Evolutionary conservation across 371 early-diverging fungal genomes (phyloP).

Genomic region (Mucor piriformis): DNA sequence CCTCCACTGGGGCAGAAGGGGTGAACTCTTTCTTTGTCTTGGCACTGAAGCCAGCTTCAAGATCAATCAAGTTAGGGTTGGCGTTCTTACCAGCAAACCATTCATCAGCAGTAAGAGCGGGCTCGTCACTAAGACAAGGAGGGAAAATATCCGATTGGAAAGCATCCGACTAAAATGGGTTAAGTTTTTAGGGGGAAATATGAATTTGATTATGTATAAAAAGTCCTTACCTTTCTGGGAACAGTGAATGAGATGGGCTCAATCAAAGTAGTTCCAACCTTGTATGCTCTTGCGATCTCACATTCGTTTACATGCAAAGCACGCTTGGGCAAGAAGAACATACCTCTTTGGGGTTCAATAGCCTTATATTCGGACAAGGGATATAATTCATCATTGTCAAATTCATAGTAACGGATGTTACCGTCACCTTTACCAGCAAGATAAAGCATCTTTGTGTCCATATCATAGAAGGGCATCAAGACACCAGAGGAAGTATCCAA

Average conservation of each 20-base stretch:
- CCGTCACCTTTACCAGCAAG: conserved; percentile 98
- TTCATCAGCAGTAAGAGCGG: conserved; percentile 87
- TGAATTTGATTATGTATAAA: not conserved
- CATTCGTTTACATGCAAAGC: conserved; percentile 83
- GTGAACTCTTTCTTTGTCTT: conserved; percentile 81
- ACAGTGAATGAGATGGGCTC: conserved; percentile 97
- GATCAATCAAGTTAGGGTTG: conserved; percentile 75
- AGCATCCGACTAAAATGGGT: conserved; percentile 76
- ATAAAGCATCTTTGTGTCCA: conserved; percentile 87
- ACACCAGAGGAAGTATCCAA: conserved; percentile 95
- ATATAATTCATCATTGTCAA: conserved; percentile 82
- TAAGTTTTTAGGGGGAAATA: not conserved
- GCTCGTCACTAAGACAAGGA: conserved; percentile 78
- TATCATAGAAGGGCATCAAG: conserved; percentile 95
- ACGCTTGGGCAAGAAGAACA: conserved; percentile 94
- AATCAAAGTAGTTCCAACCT: conserved; percentile 82
- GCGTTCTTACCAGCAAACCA: conserved; percentile 88
- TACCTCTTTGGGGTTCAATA: conserved; percentile 92
- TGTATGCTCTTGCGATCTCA: conserved; percentile 93
- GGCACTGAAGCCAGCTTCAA: conserved; percentile 81
- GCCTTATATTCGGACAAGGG: conserved; percentile 87
- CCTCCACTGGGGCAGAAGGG: conserved; percentile 59
- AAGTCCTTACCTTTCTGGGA: conserved; percentile 83
- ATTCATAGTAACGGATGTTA: conserved; percentile 97
- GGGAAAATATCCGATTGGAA: conserved; percentile 98